Conservation (phyloP, 164 flowering plant genomes). For the Houttuynia cordata region DNA sequence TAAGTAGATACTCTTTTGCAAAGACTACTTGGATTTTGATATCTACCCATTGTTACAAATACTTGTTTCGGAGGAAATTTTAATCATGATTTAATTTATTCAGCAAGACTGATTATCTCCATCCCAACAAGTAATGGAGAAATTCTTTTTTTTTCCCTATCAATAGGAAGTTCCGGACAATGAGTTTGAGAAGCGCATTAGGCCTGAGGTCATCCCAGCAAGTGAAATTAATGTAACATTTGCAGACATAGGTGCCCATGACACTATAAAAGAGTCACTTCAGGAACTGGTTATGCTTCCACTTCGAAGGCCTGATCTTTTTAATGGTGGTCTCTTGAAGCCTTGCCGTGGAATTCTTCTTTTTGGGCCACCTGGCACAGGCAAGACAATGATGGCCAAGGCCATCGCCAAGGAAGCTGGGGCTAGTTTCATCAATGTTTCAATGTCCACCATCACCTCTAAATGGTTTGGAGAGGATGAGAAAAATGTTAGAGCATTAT, state of each 20-base stretch:
- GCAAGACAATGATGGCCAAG: slow-evolving; percentile 96
- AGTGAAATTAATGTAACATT: slow-evolving; percentile 75
- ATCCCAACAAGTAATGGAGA: too few species aligned
- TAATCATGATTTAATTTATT: too few species aligned
- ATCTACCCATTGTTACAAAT: neutral
- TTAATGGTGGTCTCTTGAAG: slow-evolving; percentile 78
- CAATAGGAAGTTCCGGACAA: slow-evolving; percentile 81
- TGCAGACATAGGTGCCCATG: slow-evolving; percentile 81
- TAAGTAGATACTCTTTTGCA: slow-evolving; percentile 11
- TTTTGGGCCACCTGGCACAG: slow-evolving; percentile 97
- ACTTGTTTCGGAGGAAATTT: too few species aligned
- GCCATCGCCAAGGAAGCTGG: slow-evolving; percentile 97
- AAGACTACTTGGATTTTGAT: neutral
- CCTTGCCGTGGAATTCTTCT: slow-evolving; percentile 91
- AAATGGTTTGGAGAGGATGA: slow-evolving; percentile 99
- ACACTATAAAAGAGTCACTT: slow-evolving; percentile 81
- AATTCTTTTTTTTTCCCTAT: too few species aligned
- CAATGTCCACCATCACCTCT: slow-evolving; percentile 96
- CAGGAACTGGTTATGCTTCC: slow-evolving; percentile 97
- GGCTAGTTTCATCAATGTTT: slow-evolving; percentile 97
- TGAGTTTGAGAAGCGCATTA: slow-evolving; percentile 92
- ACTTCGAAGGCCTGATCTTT: slow-evolving; percentile 88
- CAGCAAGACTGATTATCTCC: too few species aligned
- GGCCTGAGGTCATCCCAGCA: slow-evolving; percentile 90
- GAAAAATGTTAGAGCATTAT: slow-evolving; percentile 89